Evolutionary conservation across 1,284 basidiomycete genomes (phyloP), one percentile per base, ranked within the genome.

Genomic region (Trichosporon coremiiforme): DNA sequence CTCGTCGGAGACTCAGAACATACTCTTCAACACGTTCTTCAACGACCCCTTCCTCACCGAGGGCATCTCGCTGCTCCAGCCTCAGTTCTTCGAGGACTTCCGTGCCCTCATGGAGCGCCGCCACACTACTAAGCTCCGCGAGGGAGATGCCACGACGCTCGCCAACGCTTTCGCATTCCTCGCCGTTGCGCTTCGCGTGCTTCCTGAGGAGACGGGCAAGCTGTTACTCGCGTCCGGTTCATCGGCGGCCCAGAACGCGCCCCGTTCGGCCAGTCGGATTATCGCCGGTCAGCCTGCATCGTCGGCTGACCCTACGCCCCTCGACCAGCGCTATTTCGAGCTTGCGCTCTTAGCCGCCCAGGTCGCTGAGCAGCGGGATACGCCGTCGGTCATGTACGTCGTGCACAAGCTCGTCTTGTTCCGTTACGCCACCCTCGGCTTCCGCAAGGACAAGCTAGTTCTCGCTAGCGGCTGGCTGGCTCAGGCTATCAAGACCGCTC

Each of bases 281-380:
- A 68, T 71, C 53, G 65, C 70, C 53, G 68, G 71, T 47, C 67
- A 69, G 65, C 72, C 75, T 4, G 71, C 74, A 0, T 71, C 75
- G 0, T 35, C 62, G 13, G 65, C 65, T 8, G 80, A 82, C 70
- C 66, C 74, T 17, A 76, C 79, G 1, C 78, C 79, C 0, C 75
- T 82, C 7, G 77, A 82, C 71, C 78, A 81, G 66, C 75, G 81
- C 53, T 81, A 81, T 72, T 75, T 80, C 62, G 80, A 82, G 67
- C 75, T 80, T 10, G 79, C 80, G 1, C 69, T 78, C 5, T 63
- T 80, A 2, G 71, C 77, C 15, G 71, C 74, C 15, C 76, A 78
- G 67, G 67, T 80, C 35, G 78, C 80, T 22, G 79, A 81, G 60
- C 75, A 78, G 68, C 68, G 73, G 12, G 80, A 82, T 67, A 66